Base-by-base conservation (phyloP, 1,284 basidiomycete species). In the Erythrobasidium hasegawianum region DNA sequence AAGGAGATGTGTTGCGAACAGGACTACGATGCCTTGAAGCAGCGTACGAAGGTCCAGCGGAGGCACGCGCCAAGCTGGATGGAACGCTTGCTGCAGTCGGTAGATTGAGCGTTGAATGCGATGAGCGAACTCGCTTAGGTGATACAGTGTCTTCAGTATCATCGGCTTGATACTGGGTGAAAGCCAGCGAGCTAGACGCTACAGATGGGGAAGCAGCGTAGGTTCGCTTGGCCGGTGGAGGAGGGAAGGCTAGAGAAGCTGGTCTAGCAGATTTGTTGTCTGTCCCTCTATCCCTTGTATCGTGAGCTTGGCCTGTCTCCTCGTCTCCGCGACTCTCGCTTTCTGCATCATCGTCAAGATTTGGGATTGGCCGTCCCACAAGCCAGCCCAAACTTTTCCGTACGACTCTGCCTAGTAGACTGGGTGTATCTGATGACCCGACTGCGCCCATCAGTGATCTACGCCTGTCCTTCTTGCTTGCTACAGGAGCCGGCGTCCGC, bases 71-170 rank as follows among this genome's bases (percentile, higher is more conserved):
- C 10, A 14, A 10, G 27, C 56, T 38, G n/a, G 43, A 50, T 13
- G 55, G 4, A n/a, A 29, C 41, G 10, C 55, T 43, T 13, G 55
- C 41, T 38, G 62, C 40, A 1, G 29, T 58, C 2, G 62, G 62
- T 7, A 65, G 16, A 18, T 52, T 65, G 27, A 65, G 45, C 16
- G 62, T 65, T 5, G 62, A 65, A 20, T 65, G 62, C 7, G 62
- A 58, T 8, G 56, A 57, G 13, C 62, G 55, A 14, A 65, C 22
- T 26, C 53, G 47, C 47, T 65, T 58, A 4, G 24, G 13, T 13
- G 52, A 27, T 11, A 27, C 20, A 18, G 38, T 20, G 16, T 62
- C 59, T 16, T 53, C 59, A 20, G 20, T 39, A 4, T 62, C 59
- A n/a, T 38, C 22, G 0, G 10, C 38, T n/a, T 27, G 53, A 45